phyloP scores from a whole-genome alignment of 2,329 filamentous ascomycete species.

The Aspergillus sp. region DNA sequence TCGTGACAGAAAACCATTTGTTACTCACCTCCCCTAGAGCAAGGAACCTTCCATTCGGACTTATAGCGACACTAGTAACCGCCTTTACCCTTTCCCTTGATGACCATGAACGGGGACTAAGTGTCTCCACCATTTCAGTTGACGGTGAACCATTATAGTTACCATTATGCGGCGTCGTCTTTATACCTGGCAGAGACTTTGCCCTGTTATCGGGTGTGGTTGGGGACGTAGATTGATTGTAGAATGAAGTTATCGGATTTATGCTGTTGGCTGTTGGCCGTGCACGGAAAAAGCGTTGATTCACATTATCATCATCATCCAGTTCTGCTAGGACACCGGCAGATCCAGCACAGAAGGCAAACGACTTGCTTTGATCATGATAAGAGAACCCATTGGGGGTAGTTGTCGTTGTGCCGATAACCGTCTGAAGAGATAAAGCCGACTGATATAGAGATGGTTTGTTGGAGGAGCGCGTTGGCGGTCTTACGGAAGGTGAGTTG shows the following conservation, averaged over 20 bases:
- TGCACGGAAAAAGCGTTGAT: slow-evolving; percentile 88
- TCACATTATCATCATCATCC: slow-evolving; percentile 61
- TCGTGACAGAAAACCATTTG: neutral
- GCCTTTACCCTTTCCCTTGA: slow-evolving; percentile 92
- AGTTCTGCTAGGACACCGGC: slow-evolving; percentile 88
- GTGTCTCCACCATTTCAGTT: slow-evolving; percentile 58
- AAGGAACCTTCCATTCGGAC: slow-evolving; percentile 79
- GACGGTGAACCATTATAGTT: slow-evolving; percentile 48
- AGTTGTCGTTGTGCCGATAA: slow-evolving; percentile 86
- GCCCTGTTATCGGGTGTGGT: slow-evolving; percentile 56
- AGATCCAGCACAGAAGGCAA: slow-evolving; percentile 90
- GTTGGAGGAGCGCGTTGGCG: slow-evolving; percentile 63
- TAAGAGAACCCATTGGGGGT: slow-evolving; percentile 85
- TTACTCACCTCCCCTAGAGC: slow-evolving; percentile 77
- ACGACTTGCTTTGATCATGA: slow-evolving; percentile 66
- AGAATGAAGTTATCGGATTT: slow-evolving; percentile 58
- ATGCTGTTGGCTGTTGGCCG: slow-evolving; percentile 69
- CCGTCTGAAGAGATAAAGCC: slow-evolving; percentile 71
- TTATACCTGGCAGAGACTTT: slow-evolving; percentile 57
- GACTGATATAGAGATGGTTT: slow-evolving; percentile 46
- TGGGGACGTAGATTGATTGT: slow-evolving; percentile 56
- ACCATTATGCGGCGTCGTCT: slow-evolving; percentile 47
- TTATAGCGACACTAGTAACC: slow-evolving; percentile 85
- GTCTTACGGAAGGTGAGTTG: slow-evolving; percentile 68
- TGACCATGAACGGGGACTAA: slow-evolving; percentile 71